A percentile compares a stretch with the other conserved stretches of the same genome.
phyloP scores from a whole-genome alignment of 2,329 filamentous ascomycete genomes.

The Orbilia blumenaviensis region DNA sequence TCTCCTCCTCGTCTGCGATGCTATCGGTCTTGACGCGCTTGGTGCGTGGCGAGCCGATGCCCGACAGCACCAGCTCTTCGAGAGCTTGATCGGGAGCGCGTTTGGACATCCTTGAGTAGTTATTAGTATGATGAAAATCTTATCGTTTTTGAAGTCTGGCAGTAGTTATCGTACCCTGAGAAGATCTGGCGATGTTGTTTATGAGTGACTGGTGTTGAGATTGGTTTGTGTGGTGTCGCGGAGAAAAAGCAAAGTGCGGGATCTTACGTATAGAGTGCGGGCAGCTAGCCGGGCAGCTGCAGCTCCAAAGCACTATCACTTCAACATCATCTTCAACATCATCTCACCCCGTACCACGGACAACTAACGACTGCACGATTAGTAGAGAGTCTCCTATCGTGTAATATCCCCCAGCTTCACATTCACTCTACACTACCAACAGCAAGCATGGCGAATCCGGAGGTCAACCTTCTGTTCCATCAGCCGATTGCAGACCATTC shows the following conservation, averaged over 20 bases:
- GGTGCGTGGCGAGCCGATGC: constrained; percentile 43
- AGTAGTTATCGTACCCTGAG: constrained; percentile 23
- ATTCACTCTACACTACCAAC: background rate
- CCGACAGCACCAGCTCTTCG: constrained; percentile 49
- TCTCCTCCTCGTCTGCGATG: constrained; percentile 58
- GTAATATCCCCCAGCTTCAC: constrained; percentile 17
- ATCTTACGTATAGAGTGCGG: constrained; percentile 29
- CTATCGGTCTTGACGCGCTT: constrained; percentile 54
- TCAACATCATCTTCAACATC: constrained; percentile 22
- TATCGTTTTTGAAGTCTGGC: background rate
- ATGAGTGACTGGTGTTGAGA: constrained; percentile 43
- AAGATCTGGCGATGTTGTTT: constrained; percentile 31
- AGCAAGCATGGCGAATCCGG: constrained; percentile 78
- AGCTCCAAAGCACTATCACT: constrained; percentile 20
- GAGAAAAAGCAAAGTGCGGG: constrained; percentile 54
- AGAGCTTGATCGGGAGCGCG: constrained; percentile 47
- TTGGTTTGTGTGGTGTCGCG: constrained; percentile 15
- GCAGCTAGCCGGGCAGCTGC: constrained; percentile 19
- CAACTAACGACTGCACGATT: constrained; percentile 54
- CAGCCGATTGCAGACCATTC: constrained; percentile 96
- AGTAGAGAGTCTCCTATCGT: constrained; percentile 55
- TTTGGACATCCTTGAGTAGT: constrained; percentile 39
- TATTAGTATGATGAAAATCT: background rate
- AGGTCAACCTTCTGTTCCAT: constrained; percentile 97
- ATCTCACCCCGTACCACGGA: background rate